These are phyloP conservation scores for Ustilago hordei DNA, from an alignment of 1,284 basidiomycete genomes.

Conservation along the genomic window DNA sequence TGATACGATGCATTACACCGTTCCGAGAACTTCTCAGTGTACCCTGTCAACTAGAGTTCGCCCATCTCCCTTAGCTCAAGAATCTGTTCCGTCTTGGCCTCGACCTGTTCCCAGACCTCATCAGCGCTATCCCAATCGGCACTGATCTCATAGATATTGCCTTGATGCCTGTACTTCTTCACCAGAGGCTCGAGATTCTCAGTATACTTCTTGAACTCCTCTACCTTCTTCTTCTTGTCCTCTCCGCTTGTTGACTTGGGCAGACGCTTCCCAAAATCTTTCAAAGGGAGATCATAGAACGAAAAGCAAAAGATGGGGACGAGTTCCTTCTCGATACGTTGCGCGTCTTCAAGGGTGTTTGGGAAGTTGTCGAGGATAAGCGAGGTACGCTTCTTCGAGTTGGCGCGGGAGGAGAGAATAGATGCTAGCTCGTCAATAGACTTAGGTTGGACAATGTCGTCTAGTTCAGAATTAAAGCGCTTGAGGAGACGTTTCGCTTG, in stretches of 20 bases:
- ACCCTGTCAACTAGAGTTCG: conserved; percentile 15
- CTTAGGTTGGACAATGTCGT: conserved; percentile 27
- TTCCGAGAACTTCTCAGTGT: not conserved
- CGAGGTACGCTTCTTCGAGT: conserved; percentile 22
- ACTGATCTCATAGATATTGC: conserved; percentile 62
- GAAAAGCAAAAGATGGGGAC: conserved; percentile 57
- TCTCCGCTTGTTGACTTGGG: conserved; percentile 13
- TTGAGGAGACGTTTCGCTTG: conserved; percentile 51
- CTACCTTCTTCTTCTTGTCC: conserved; percentile 28
- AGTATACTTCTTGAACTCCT: conserved; percentile 38
- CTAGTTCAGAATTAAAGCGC: conserved; percentile 39
- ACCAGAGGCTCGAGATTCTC: conserved; percentile 34
- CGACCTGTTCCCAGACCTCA: conserved; percentile 65
- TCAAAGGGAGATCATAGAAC: conserved; percentile 53
- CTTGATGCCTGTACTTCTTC: conserved; percentile 49
- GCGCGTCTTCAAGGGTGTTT: conserved; percentile 40
- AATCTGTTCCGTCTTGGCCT: conserved; percentile 58
- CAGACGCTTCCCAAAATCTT: conserved; percentile 44
- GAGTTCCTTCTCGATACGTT: conserved; percentile 44
- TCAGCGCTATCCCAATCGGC: conserved; percentile 60
- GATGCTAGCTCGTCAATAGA: conserved; percentile 24
- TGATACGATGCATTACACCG: not conserved
- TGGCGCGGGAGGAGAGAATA: conserved; percentile 25
- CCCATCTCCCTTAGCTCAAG: conserved; percentile 37
- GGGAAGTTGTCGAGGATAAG: conserved; percentile 58